These are phyloP conservation scores for Odontarrhena argentea DNA, from an alignment of 345 rosid species.

Conservation along the genomic window DNA sequence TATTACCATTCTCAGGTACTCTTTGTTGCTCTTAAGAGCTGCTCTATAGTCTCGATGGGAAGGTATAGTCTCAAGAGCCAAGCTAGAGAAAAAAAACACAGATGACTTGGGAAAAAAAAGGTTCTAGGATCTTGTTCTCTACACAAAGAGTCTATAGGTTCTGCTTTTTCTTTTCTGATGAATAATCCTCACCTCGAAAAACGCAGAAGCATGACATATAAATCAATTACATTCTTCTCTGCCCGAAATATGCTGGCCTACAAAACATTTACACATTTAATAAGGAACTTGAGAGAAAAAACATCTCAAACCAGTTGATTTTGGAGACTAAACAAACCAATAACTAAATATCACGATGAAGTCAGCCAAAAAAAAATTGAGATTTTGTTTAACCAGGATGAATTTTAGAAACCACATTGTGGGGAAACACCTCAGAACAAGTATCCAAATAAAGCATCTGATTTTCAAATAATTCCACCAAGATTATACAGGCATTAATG, in stretches of 20 bases:
- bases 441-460: slow-evolving; percentile 4
- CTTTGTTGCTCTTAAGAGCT: slow-evolving; percentile 52
- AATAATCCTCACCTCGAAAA: slow-evolving; percentile 73
- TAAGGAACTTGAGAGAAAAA: not conserved
- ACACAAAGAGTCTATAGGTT: not conserved
- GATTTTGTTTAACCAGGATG: not conserved
- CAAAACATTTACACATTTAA: slow-evolving; percentile 27
- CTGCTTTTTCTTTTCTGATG: slow-evolving; percentile 3
- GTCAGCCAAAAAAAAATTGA: not conserved
- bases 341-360: not conserved
- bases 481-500: slow-evolving; percentile 7
- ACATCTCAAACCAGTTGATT: not conserved
- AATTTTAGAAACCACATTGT: not conserved
- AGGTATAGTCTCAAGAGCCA: slow-evolving; percentile 95
- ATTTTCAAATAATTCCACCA: not conserved
- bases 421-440: not conserved
- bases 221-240: slow-evolving; percentile 85
- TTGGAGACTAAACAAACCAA: slow-evolving; percentile 2
- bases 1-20: slow-evolving; percentile 64
- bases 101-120: slow-evolving; percentile 4
- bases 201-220: slow-evolving; percentile 89
- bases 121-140: slow-evolving; percentile 2
- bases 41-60: slow-evolving; percentile 74
- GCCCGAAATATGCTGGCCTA: slow-evolving; percentile 91
- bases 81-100: slow-evolving; percentile 52